These are phyloP conservation scores for Drosera spatulata DNA, from an alignment of 179 eudicot genomes.

Conservation along the genomic window DNA sequence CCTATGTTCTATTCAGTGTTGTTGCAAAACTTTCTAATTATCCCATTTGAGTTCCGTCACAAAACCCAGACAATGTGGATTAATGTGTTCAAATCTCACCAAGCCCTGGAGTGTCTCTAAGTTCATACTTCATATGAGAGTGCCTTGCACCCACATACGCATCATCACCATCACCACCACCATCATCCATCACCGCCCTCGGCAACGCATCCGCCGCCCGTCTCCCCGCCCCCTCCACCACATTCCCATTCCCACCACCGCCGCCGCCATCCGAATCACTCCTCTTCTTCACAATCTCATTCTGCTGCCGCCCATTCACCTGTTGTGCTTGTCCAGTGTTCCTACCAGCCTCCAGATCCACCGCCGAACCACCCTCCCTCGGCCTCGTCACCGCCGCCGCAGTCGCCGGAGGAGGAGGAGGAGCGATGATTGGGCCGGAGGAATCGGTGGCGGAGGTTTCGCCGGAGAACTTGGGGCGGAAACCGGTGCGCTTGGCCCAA, in stretches of 20 bases:
- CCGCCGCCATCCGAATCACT: constrained; percentile 43
- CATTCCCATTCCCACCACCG: constrained; percentile 19
- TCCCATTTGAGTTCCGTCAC: too few species aligned
- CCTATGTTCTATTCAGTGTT: too few species aligned
- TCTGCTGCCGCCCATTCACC: constrained; percentile 8
- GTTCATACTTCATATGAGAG: constrained; percentile 81
- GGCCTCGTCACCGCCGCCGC: constrained; percentile 9
- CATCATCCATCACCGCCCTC: constrained; percentile 37
- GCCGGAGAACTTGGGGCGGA: constrained; percentile 86
- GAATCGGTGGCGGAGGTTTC: constrained; percentile 43
- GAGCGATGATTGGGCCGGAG: constrained; percentile 35
- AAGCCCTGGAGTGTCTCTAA: constrained; percentile 84
- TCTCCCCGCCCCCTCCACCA: constrained; percentile 3
- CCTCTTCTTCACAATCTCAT: constrained; percentile 34
- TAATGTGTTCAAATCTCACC: constrained; percentile 33
- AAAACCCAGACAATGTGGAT: too few species aligned
- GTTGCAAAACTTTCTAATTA: too few species aligned
- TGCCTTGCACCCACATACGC: constrained; percentile 36
- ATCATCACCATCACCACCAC: constrained; percentile 55
- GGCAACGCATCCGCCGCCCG: constrained; percentile 11
- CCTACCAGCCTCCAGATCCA: constrained; percentile 63
- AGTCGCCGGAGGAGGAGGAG: too few species aligned
- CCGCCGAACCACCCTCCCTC: constrained; percentile 13
- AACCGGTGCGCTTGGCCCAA: constrained; percentile 90
- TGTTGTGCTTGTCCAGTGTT: constrained; percentile 3